Base-by-base conservation (phyloP, 441 rosid species). In the Populus hybrid region DNA sequence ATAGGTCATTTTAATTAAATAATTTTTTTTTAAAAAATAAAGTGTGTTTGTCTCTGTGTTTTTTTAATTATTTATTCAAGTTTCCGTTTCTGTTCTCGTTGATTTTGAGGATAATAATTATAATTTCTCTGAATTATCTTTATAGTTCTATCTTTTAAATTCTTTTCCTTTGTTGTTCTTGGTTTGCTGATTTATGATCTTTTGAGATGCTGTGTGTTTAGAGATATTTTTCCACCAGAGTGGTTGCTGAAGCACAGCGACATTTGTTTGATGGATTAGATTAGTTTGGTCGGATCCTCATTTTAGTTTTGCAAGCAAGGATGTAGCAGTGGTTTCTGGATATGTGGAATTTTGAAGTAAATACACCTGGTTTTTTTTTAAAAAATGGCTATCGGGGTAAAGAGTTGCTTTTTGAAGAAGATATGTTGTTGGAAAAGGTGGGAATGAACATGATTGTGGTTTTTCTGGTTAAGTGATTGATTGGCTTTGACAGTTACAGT, bases 201-300 rank as follows among this genome's bases (percentile, higher is more conserved):
- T 85, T 84, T 84, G 88, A 88, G 86, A 86, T 88, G 89, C 81
- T 71, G 74, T 90, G 79, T 73, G 53, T 81, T 81, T 84, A 86
- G 92, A 78, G 86, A 79, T 79, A 69, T 79, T 73, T 85, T 76
- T 84, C 86, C 83, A 85, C 85, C 82, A 75, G 86, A 87, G 80
- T 85, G 78, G 84, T 88, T 84, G 87, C 80, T 89, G 88, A 85
- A 85, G 84, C 83, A 81, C 87, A 78, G 75, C 83, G 71, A 75
- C 74, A 79, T 79, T 74, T 67, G 36, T 30, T 18, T 86, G 71
- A 70, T 82, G 77, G 74, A 26, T 75, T 85, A 84, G 82, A 70
- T 79, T 65, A 70, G 77, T 23, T 26, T 67, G 73, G 53, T 70
- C 74, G 82, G 83, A 72, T 80, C 71, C 80, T 74, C 68, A 71